Evolutionary conservation across 768 basidiomycete species (phyloP).

Genomic region (Trametes meyenii): DNA sequence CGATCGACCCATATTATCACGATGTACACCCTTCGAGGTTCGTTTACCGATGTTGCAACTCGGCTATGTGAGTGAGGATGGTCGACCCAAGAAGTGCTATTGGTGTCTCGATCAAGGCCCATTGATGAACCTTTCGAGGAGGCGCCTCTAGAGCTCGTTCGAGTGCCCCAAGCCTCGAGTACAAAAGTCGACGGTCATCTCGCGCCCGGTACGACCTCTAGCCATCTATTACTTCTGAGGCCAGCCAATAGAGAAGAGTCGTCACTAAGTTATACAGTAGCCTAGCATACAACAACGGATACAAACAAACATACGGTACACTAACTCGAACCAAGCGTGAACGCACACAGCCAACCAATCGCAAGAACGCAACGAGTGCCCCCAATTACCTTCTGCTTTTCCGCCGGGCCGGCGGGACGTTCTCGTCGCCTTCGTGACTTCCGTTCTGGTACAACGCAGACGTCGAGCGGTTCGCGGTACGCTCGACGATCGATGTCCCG

Average conservation of each 20-base stretch:
- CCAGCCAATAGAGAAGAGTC: neutral
- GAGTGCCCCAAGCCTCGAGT: too few species aligned
- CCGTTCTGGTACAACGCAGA: conserved; percentile 21
- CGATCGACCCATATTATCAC: too few species aligned
- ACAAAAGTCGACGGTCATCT: too few species aligned
- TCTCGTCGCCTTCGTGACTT: conserved; percentile 21
- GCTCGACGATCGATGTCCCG: conserved; percentile 89
- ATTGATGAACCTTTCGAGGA: too few species aligned
- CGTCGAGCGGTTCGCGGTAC: conserved; percentile 59
- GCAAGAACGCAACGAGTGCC: neutral
- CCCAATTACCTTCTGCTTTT: conserved; percentile 8
- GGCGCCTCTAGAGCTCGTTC: too few species aligned
- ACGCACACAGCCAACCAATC: neutral
- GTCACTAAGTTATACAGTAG: conserved; percentile 5
- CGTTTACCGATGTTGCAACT: too few species aligned
- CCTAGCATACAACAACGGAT: conserved; percentile 12
- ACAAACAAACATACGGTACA: neutral
- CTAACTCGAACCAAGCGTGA: neutral
- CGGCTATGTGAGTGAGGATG: too few species aligned
- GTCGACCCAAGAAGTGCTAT: too few species aligned
- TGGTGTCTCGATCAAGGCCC: too few species aligned
- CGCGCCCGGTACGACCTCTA: too few species aligned
- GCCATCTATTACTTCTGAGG: too few species aligned
- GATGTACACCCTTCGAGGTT: too few species aligned
- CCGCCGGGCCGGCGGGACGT: conserved; percentile 15